Evolutionary conservation across 169 alveolate genomes (phyloP).

Genomic region (Plasmodium vinckei): DNA sequence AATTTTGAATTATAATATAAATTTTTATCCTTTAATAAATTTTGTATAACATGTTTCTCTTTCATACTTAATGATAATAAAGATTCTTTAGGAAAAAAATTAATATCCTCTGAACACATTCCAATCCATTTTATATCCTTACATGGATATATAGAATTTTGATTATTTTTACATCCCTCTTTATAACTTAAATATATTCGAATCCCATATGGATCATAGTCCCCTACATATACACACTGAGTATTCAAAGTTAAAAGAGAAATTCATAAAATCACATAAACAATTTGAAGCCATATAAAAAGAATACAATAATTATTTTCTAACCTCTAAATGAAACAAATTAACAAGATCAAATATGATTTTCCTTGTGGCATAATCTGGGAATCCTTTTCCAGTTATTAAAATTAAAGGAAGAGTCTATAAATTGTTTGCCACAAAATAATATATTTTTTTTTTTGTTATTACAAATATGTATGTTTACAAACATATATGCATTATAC

Average conservation of each 20-base stretch:
- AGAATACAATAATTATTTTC: too few species aligned
- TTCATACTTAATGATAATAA: slow-evolving; percentile 41
- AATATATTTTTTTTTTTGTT: not conserved
- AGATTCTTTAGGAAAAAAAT: slow-evolving; percentile 52
- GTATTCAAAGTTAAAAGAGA: too few species aligned
- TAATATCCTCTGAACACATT: slow-evolving; percentile 61
- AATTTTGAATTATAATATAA: slow-evolving; percentile 21
- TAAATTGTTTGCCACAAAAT: not conserved
- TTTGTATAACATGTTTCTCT: slow-evolving; percentile 69
- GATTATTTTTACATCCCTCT: slow-evolving; percentile 24
- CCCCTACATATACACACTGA: slow-evolving; percentile 79
- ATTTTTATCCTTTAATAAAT: slow-evolving; percentile 43
- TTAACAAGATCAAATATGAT: slow-evolving; percentile 40
- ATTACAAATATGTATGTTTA: not conserved
- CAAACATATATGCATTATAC: not conserved
- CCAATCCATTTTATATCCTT: slow-evolving; percentile 77
- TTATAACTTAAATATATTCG: slow-evolving; percentile 75
- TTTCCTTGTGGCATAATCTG: slow-evolving; percentile 77
- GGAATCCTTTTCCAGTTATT: slow-evolving; percentile 82
- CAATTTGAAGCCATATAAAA: too few species aligned
- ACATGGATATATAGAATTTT: slow-evolving; percentile 25
- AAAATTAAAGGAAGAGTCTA: slow-evolving; percentile 77
- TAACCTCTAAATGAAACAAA: slow-evolving; percentile 28
- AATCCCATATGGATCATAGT: slow-evolving; percentile 82
- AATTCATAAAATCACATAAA: not conserved